A percentile compares a stretch with the other conserved stretches of the same genome.
These are phyloP conservation scores for Pleoardoris graminearum DNA, from an alignment of 2,329 filamentous ascomycete genomes.

Conservation along the genomic window DNA sequence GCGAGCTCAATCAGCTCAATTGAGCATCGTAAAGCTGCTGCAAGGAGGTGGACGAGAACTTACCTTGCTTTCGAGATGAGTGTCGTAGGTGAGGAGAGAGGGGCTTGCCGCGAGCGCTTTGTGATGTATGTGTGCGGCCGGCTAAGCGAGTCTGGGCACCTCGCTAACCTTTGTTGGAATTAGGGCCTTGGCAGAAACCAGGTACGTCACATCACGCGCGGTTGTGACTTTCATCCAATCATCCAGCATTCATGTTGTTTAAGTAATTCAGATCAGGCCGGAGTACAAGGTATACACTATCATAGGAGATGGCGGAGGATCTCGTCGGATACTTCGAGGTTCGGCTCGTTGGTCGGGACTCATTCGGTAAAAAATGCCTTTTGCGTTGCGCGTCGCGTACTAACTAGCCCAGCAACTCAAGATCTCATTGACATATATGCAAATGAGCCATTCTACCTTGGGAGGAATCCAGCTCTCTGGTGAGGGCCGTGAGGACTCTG, in stretches of 20 bases:
- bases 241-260: no score
- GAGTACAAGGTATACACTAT: not conserved
- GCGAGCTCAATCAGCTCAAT: slow-evolving; percentile 26
- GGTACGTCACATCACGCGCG: not conserved
- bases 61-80: slow-evolving; percentile 51
- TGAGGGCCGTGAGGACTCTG: slow-evolving; percentile 20
- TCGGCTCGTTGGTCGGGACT: slow-evolving; percentile 15
- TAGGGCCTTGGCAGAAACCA: slow-evolving; percentile 11
- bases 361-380: slow-evolving; percentile 20
- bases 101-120: slow-evolving; percentile 6
- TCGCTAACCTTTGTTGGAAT: not conserved
- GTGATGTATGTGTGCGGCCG: slow-evolving; percentile 2
- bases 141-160: not conserved
- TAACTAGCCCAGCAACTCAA: slow-evolving; percentile 31
- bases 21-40: slow-evolving; percentile 18
- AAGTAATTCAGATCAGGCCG: no score
- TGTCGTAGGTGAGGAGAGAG: slow-evolving; percentile 45
- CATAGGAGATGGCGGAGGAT: slow-evolving; percentile 28
- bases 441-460: slow-evolving; percentile 43
- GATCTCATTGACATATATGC: slow-evolving; percentile 35
- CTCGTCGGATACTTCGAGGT: slow-evolving; percentile 36
- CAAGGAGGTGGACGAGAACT: slow-evolving; percentile 24
- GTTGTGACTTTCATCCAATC: not conserved
- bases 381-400: slow-evolving; percentile 4
- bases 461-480: slow-evolving; percentile 39